Evolutionary conservation across 2,329 filamentous ascomycete species (phyloP).

Genomic region (Corinectria fuckeliana): DNA sequence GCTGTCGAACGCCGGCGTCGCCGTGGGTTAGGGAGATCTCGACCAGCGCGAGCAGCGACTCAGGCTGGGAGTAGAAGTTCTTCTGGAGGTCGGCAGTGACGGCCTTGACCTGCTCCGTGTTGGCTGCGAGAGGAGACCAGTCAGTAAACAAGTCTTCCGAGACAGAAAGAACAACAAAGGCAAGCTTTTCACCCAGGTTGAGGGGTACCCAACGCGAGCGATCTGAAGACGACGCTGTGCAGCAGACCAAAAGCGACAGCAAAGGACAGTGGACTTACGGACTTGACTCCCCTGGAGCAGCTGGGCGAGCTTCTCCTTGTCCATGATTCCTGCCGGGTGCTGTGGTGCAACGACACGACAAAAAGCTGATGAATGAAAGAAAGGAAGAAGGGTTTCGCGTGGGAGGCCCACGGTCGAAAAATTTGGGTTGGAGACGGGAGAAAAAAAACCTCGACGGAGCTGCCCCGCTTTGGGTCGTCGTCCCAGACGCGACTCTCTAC

Average conservation of each 20-base stretch:
- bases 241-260: slow-evolving; percentile 7
- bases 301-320: slow-evolving; percentile 77
- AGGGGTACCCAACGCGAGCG: neutral
- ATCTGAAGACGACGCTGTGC: neutral
- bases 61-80: slow-evolving; percentile 87
- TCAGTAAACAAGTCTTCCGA: slow-evolving; percentile 20
- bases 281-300: slow-evolving; percentile 87
- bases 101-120: slow-evolving; percentile 87
- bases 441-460: slow-evolving; percentile 15
- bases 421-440: slow-evolving; percentile 8
- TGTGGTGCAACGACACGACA: slow-evolving; percentile 31
- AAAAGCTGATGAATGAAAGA: slow-evolving; percentile 22
- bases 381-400: slow-evolving; percentile 13
- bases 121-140: slow-evolving; percentile 61
- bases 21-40: slow-evolving; percentile 86
- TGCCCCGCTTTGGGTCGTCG: slow-evolving; percentile 19
- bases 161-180: slow-evolving; percentile 7
- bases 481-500: neutral
- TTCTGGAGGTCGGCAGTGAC: slow-evolving; percentile 91
- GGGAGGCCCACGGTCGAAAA: slow-evolving; percentile 14
- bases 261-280: slow-evolving; percentile 63
- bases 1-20: slow-evolving; percentile 77
- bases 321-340: slow-evolving; percentile 44
- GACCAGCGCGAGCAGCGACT: slow-evolving; percentile 84
- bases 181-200: neutral